Evolutionary conservation across 2,329 filamentous ascomycete species (phyloP).

Genomic region (Huntiella decipiens): DNA sequence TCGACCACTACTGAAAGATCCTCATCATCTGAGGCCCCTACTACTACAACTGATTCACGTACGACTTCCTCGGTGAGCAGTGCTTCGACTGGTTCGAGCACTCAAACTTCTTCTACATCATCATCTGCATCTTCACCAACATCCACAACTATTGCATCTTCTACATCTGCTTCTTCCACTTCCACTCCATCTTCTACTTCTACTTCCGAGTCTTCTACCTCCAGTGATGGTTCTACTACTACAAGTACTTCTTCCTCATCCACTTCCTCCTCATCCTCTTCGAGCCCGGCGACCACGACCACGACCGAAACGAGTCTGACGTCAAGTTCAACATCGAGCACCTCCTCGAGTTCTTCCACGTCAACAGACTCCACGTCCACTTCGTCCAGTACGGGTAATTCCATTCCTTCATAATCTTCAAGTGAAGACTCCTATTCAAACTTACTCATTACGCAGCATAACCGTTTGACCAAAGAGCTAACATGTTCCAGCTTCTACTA

Average conservation of each 20-base stretch:
- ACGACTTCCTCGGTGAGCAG: constrained; percentile 11
- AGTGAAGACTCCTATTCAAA: background rate
- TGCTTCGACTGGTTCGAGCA: background rate
- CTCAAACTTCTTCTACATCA: constrained; percentile 9
- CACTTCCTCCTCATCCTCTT: background rate
- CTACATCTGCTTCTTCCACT: constrained; percentile 10
- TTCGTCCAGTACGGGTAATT: background rate
- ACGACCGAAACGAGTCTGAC: background rate
- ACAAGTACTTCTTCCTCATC: background rate
- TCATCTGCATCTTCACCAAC: constrained; percentile 12
- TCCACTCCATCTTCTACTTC: constrained; percentile 10
- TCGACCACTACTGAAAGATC: constrained; percentile 1
- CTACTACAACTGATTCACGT: constrained; percentile 10
- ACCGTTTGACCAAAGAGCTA: background rate
- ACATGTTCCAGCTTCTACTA: constrained; percentile 9
- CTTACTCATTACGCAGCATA: too few species aligned
- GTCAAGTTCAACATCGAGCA: background rate
- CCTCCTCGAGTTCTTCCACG: background rate
- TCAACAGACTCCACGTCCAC: background rate
- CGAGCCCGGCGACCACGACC: background rate
- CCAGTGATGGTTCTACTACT: background rate
- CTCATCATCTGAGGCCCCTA: constrained; percentile 14
- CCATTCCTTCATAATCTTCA: background rate
- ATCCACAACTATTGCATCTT: constrained; percentile 16
- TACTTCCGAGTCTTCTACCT: constrained; percentile 4